Evolutionary conservation across 1,284 basidiomycete species (phyloP).

Genomic region (Microbotryomycetes sp.): DNA sequence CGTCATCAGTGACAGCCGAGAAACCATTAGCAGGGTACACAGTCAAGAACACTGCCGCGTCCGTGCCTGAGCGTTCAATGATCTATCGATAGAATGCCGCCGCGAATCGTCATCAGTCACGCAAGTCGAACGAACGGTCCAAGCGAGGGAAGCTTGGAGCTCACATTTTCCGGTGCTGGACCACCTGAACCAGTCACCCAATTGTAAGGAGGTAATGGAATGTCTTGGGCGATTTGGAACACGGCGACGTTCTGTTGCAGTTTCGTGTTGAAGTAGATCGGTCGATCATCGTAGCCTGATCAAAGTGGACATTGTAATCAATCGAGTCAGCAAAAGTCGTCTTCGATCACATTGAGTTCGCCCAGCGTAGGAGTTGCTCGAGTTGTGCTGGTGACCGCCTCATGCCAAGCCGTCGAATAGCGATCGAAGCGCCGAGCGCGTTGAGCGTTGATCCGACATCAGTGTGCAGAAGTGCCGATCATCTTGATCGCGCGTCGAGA

Average conservation of each 20-base stretch:
- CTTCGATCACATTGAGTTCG: no score
- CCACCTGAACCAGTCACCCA: slow-evolving; percentile 39
- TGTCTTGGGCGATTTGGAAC: slow-evolving; percentile 39
- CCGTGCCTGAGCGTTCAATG: slow-evolving; percentile 35
- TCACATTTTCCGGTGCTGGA: slow-evolving; percentile 31
- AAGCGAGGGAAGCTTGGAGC: background rate
- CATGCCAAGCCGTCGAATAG: background rate
- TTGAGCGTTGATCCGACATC: no score
- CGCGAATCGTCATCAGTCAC: background rate
- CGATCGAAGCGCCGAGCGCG: background rate
- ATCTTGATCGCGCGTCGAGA: background rate
- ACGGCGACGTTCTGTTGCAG: slow-evolving; percentile 36
- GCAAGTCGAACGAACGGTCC: background rate
- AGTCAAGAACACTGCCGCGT: slow-evolving; percentile 40
- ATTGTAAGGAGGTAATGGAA: slow-evolving; percentile 37
- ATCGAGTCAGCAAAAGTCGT: no score
- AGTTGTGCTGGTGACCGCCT: background rate
- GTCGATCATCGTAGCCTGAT: slow-evolving; percentile 36
- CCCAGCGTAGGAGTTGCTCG: no score
- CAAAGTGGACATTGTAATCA: no score
- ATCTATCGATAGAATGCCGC: slow-evolving; percentile 7
- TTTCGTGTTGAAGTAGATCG: slow-evolving; percentile 33
- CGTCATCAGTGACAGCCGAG: slow-evolving; percentile 29
- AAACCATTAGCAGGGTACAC: slow-evolving; percentile 37
- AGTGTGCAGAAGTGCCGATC: no score